Base-by-base conservation (phyloP, 805 yeast species). In the Schwanniomyces sp. region DNA sequence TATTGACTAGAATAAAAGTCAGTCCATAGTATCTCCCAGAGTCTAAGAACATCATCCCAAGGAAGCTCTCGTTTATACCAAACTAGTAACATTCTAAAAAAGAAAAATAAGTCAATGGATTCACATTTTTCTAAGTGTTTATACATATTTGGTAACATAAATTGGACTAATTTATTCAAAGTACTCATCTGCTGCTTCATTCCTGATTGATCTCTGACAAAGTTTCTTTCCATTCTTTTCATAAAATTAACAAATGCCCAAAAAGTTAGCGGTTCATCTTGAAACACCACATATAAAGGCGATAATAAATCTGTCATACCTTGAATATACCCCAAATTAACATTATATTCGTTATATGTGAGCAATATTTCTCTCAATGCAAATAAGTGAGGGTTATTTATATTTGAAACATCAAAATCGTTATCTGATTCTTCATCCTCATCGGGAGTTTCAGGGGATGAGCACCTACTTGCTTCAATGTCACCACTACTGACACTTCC, bases 21-120 rank as follows among this genome's bases (percentile, higher is more conserved):
- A 0, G 98, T 92, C 84, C 94, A 89, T 41, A 94, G 72, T 3
- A 87, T 83, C 61, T 92, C 99, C 98, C 98, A 92, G n/a, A 92
- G 74, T 26, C 79, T 72, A 60, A 87, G 69, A 1, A 89, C 87
- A 46, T 88, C 88, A 41, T 80, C 80, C 79, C 92, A 88, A 25
- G 77, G 79, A 52, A 94, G 85, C 60, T 94, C 99, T 43, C 99
- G 80, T 64, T 94, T 94, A 63, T 80, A 94, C 96, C 97, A 91
- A 2, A 94, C 97, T 34, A 94, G 72, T 12, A 94, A 70, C 98
- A 94, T 92, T 50, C 98, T 75, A 74, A 94, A 94, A 58, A 91
- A 91, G 75, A 94, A 94, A 62, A 94, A 94, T 51, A 94, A 75
- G 61, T 94, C 91, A 27, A 85, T 87, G 2, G 96, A 85, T 54